Conservation (phyloP, 345 rosid species). For the Eucalyptus cloeziana region DNA sequence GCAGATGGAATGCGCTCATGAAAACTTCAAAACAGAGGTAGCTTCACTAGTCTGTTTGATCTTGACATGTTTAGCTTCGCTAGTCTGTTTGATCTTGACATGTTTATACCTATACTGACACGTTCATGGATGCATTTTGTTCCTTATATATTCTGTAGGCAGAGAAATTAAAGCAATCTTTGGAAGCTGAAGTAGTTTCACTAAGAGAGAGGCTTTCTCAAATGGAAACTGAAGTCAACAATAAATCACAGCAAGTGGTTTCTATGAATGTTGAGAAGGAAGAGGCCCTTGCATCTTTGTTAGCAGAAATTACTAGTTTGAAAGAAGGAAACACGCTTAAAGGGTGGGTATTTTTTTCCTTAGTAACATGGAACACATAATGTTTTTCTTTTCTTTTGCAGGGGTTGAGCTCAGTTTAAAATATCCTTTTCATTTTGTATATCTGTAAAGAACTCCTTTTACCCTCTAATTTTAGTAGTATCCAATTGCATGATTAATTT, state of each 20-base stretch:
- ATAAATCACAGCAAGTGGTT: slow-evolving; percentile 62
- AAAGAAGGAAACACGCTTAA: slow-evolving; percentile 58
- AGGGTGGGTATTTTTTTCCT: slow-evolving; percentile 23
- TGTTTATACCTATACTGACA: not conserved
- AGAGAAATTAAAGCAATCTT: slow-evolving; percentile 48
- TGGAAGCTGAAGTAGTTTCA: slow-evolving; percentile 62
- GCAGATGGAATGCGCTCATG: slow-evolving; percentile 92
- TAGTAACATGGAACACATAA: not conserved
- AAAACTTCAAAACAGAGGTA: slow-evolving; percentile 76
- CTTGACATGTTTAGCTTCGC: not conserved
- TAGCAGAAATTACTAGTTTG: slow-evolving; percentile 51
- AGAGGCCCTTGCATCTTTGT: slow-evolving; percentile 56
- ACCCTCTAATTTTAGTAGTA: not conserved
- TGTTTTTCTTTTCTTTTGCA: not conserved
- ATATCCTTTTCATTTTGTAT: not conserved
- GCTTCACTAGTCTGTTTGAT: not conserved
- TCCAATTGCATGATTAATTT: not conserved
- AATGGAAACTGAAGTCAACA: slow-evolving; percentile 54
- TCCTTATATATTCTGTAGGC: slow-evolving; percentile 27
- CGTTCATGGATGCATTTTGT: not conserved
- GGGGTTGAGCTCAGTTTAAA: not conserved
- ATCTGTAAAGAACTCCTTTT: not conserved
- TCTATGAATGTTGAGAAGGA: slow-evolving; percentile 55
- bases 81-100: not conserved
- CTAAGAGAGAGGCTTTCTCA: slow-evolving; percentile 62